Base-by-base conservation (phyloP, 208 protist genomes). In the Perkinsela sp. region DNA sequence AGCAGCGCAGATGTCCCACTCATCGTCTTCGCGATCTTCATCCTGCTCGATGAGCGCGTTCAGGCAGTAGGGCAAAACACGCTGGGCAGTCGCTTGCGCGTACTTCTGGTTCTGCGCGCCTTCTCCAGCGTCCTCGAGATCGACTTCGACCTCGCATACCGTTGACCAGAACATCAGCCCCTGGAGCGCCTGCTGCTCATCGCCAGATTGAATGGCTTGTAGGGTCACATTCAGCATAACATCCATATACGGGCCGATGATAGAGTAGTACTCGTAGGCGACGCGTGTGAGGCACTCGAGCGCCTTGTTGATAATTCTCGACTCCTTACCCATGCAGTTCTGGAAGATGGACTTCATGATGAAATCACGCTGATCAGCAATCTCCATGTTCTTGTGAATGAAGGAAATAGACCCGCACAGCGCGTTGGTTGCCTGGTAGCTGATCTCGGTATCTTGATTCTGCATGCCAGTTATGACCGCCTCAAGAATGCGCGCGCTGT, bases 81-180 rank as follows among this genome's bases (percentile, higher is more conserved):
- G 84, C 2, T 67, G 66, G 29, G 88, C 71, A 1, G 90, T 89
- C 68, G 84, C 82, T 66, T 70, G 31, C 31, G 91, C 84, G 80
- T 95, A 95, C 67, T 90, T 69, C 29, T 85, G 77, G 66, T 77
- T 85, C 13, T 57, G 30, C 2, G 67, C 73, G 13, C 48, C 31
- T 30, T 88, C 77, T 15, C 71, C 77, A 28, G 85, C 79, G 32
- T 87, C 74, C 68, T 80, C 73, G 73, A 94, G 82, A 29, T 88
- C 79, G 0, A 74, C 70, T 80, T 98, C 95, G 32, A 80, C 83
- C 67, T 98, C 94, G 75, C 88, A 94, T 66, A 97, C 89, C 29
- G 89, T 87, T 31, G 90, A 90, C 94, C 95, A 98, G 77, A 98
- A 97, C 71, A 94, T 91, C 69, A 97, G 85, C 1, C 92, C 94